phyloP scores from a whole-genome alignment of 164 flowering plant genomes.

The Litsea cubeba region DNA sequence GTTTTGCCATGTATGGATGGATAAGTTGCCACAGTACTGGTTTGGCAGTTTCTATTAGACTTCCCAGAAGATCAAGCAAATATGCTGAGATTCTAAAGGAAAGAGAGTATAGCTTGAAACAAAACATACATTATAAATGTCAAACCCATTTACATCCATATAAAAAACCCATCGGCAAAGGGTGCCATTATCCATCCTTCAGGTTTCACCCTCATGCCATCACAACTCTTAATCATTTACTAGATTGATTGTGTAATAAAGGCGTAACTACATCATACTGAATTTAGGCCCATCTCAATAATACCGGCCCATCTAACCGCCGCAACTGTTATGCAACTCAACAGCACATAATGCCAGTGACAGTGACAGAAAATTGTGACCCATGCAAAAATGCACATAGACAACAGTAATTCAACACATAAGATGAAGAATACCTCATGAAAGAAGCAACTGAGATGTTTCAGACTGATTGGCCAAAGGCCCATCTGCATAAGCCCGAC shows the following conservation, averaged over 20 bases:
- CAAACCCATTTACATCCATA: not conserved
- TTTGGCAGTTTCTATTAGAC: too few species aligned
- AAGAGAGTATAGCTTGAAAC: too few species aligned
- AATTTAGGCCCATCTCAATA: too few species aligned
- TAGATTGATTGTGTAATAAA: not conserved
- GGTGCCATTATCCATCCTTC: not conserved
- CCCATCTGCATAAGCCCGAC: slow-evolving; percentile 5
- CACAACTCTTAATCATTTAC: not conserved
- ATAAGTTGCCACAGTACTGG: too few species aligned
- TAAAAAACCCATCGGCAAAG: not conserved
- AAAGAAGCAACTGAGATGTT: not conserved
- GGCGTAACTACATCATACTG: not conserved
- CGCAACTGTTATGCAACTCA: too few species aligned
- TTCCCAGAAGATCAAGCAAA: not conserved
- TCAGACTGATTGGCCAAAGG: not conserved
- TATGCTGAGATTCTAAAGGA: not conserved
- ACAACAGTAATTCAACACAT: not conserved
- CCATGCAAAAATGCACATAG: not conserved
- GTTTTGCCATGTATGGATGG: too few species aligned
- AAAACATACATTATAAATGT: not conserved
- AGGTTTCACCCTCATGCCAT: too few species aligned
- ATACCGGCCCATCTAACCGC: too few species aligned
- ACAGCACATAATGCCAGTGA: too few species aligned
- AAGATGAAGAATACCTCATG: slow-evolving; percentile 2
- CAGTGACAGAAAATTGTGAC: not conserved